A percentile compares a stretch with the other conserved stretches of the same genome.
Evolutionary conservation across 345 rosid genomes (phyloP).

Genomic region (Salix koriyanagi): DNA sequence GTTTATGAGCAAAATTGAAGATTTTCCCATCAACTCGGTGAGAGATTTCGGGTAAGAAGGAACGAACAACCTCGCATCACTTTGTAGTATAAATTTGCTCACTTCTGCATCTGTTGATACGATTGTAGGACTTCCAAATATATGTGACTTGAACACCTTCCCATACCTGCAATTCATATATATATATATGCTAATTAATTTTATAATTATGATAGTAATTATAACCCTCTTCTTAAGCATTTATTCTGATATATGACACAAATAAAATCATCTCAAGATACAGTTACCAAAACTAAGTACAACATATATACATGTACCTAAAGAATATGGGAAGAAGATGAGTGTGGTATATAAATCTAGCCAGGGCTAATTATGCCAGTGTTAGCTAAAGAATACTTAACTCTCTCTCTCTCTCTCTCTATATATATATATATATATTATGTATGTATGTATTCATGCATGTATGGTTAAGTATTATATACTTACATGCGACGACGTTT

Average conservation of each 20-base stretch:
- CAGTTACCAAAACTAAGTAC: not conserved
- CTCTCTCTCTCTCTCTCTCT: no score
- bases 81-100: constrained; percentile 72
- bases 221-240: not conserved
- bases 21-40: constrained; percentile 90
- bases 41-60: constrained; percentile 92
- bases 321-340: not conserved
- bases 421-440: rapidly evolving
- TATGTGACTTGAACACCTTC: constrained; percentile 93
- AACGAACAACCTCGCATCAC: constrained; percentile 74
- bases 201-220: no score
- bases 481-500: constrained; percentile 68
- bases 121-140: constrained; percentile 77
- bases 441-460: no score
- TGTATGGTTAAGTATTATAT: not conserved
- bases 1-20: constrained; percentile 79
- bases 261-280: not conserved
- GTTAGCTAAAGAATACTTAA: no score
- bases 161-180: constrained; percentile 50
- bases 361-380: no score
- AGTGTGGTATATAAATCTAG: not conserved
- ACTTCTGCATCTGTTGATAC: constrained; percentile 94
- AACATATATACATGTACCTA: not conserved
- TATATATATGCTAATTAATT: not conserved
- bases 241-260: not conserved